These are phyloP conservation scores for Didymella sp. DNA, from an alignment of 2,329 filamentous ascomycete species.

Conservation along the genomic window DNA sequence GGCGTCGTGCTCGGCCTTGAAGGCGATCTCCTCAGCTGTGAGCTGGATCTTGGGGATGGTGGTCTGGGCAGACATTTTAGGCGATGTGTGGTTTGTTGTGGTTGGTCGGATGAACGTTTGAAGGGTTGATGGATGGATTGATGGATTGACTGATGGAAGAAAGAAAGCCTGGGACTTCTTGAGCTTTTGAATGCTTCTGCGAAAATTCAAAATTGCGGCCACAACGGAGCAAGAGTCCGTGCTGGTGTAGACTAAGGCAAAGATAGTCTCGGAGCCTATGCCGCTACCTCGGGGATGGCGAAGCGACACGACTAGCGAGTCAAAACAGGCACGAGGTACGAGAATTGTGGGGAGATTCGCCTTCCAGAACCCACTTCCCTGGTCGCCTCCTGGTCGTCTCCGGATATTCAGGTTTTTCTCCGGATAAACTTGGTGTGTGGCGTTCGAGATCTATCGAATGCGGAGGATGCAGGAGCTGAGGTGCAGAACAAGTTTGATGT, in stretches of 20 bases:
- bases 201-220: constrained; percentile 22
- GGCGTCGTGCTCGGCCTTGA: constrained; percentile 32
- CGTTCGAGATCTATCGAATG: constrained; percentile 20
- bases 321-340: constrained; percentile 23
- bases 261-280: constrained; percentile 19
- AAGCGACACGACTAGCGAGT: constrained; percentile 21
- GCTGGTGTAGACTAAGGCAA: constrained; percentile 23
- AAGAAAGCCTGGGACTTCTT: constrained; percentile 5
- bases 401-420: constrained; percentile 16
- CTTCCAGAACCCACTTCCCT: constrained; percentile 24
- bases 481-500: constrained; percentile 20
- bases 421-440: constrained; percentile 21
- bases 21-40: constrained; percentile 26
- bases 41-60: constrained; percentile 18
- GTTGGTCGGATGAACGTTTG: constrained; percentile 8
- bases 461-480: constrained; percentile 13
- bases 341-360: constrained; percentile 23
- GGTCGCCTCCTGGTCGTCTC: constrained; percentile 18
- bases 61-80: constrained; percentile 20
- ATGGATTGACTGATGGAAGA: constrained; percentile 13
- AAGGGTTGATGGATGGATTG: constrained; percentile 7
- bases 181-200: constrained; percentile 18
- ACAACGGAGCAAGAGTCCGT: constrained; percentile 16
- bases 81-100: constrained; percentile 3
- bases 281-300: constrained; percentile 21